These are phyloP conservation scores for Elsinoe fawcettii DNA, from an alignment of 2,329 filamentous ascomycete species.

Conservation along the genomic window DNA sequence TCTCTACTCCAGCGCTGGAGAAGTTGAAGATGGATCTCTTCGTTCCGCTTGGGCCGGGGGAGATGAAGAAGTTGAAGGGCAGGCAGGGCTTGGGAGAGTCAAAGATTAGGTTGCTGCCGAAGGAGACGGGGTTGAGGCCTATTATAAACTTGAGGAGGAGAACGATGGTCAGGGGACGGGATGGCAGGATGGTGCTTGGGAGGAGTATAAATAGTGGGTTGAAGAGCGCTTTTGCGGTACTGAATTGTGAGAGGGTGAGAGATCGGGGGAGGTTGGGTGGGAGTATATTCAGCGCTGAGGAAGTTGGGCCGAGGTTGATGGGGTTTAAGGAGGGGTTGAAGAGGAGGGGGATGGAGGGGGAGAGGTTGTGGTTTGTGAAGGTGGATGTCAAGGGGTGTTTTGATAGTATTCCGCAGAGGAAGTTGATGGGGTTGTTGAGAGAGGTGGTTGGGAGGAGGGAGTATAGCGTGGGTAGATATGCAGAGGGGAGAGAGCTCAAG, in stretches of 20 bases:
- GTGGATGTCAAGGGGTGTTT: constrained; percentile 88
- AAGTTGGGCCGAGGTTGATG: constrained; percentile 68
- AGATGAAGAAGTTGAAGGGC: constrained; percentile 52
- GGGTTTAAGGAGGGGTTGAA: constrained; percentile 53
- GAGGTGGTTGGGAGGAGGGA: constrained; percentile 47
- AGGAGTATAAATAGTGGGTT: constrained; percentile 64
- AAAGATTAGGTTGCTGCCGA: constrained; percentile 74
- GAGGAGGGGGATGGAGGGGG: constrained; percentile 27
- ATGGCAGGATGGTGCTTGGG: constrained; percentile 49
- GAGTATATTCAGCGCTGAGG: constrained; percentile 70
- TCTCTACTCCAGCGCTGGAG: constrained; percentile 65
- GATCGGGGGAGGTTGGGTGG: constrained; percentile 59
- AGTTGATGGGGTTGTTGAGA: constrained; percentile 60
- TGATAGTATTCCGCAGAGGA: constrained; percentile 83
- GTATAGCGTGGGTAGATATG: constrained; percentile 69
- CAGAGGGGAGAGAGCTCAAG: constrained; percentile 54
- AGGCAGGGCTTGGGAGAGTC: constrained; percentile 65
- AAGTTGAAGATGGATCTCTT: constrained; percentile 66
- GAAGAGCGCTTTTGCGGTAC: constrained; percentile 63
- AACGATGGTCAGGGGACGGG: constrained; percentile 40
- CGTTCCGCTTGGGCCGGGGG: constrained; percentile 59
- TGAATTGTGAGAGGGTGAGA: constrained; percentile 69
- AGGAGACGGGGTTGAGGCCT: constrained; percentile 64
- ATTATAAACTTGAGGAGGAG: constrained; percentile 79
- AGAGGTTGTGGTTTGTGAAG: constrained; percentile 75